Percentiles rank a stretch among this genome's conserved stretches.
Conservation (phyloP, 805 yeast species). For the Saturnispora saitoi region DNA sequence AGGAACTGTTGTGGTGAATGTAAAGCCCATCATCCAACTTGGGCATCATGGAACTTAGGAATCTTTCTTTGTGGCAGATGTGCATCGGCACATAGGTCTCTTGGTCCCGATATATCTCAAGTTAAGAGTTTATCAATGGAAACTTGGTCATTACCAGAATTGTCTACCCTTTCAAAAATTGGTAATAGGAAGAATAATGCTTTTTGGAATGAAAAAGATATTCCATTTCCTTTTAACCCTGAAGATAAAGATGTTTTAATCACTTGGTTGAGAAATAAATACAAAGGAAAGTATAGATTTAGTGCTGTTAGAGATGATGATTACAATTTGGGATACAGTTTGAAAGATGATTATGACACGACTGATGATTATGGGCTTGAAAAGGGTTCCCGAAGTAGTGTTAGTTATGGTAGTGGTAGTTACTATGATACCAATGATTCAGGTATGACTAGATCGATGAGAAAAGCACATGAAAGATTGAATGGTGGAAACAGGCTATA, state of each 20-base stretch:
- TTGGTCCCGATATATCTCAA: conserved; percentile 52
- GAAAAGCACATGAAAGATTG: conserved; percentile 10
- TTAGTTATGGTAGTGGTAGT: conserved; percentile 18
- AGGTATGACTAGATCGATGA: conserved; percentile 14
- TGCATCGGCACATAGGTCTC: conserved; percentile 65
- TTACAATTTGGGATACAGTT: conserved; percentile 25
- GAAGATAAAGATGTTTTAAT: conserved; percentile 56
- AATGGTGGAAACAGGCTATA: conserved; percentile 8
- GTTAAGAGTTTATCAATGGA: conserved; percentile 72
- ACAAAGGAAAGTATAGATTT: conserved; percentile 50
- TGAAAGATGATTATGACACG: conserved; percentile 12
- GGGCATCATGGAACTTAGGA: conserved; percentile 45
- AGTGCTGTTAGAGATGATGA: conserved; percentile 31
- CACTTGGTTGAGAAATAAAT: conserved; percentile 57
- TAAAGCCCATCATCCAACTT: conserved; percentile 55
- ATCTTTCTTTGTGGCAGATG: conserved; percentile 77
- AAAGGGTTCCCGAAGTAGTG: conserved; percentile 8
- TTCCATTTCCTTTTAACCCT: conserved; percentile 67
- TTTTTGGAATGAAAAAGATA: conserved; percentile 60
- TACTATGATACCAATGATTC: conserved; percentile 1
- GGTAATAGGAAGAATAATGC: conserved; percentile 58
- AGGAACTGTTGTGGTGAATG: conserved; percentile 77
- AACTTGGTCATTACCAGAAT: conserved; percentile 51
- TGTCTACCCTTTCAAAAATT: conserved; percentile 33
- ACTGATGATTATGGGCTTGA: conserved; percentile 15